Base-by-base conservation (phyloP, 2,329 filamentous ascomycete genomes). In the Cryphonectria carpinicola region DNA sequence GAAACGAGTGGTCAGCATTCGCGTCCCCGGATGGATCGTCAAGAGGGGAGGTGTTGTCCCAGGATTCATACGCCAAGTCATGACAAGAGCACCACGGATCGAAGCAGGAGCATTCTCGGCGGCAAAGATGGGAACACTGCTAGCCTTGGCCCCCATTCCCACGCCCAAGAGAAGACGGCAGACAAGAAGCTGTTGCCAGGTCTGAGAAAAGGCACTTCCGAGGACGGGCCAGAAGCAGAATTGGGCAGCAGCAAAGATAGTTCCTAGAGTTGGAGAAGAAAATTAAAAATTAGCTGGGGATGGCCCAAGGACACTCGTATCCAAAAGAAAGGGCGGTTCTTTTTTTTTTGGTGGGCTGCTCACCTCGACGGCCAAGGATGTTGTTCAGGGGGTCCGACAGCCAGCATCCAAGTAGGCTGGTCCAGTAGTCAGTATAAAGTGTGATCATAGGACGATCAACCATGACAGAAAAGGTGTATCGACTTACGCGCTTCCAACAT, bases 101-200 rank as follows among this genome's bases (percentile, higher is more conserved):
- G 80, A 79, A 1, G 85, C 81, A 0, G 86, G 86, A 0, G 84
- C 79, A 71, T 84, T 86, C 71, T 88, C 86, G 0, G 86, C 85
- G 0, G 85, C 84, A 74, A 83, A 88, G 39, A 88, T 83, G 0
- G 86, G 86, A 0, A 91, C 88, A 0, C 85, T 89, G 0, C 86
- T 87, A 7, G 88, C 87, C 76, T 92, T 92, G 19, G 88, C 84
- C 14, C 90, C 90, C 77, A 92, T 91, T 0, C 89, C 90, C 43
- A 94, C 86, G 0, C 92, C 92, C 75, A 93, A 85, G 5, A 90
- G 82, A 69, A 93, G 88, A 67, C 92, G 87, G 63, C 89, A 89
- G 67, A 89, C 83, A 71, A 93, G 86, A 73, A 92, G 85, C 73
- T 91, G 87, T 78, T 84, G 86, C 91, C 91, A 93, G 8, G 85